Conservation (phyloP, 2,329 filamentous ascomycete species). For the Aspergillus ustus region DNA sequence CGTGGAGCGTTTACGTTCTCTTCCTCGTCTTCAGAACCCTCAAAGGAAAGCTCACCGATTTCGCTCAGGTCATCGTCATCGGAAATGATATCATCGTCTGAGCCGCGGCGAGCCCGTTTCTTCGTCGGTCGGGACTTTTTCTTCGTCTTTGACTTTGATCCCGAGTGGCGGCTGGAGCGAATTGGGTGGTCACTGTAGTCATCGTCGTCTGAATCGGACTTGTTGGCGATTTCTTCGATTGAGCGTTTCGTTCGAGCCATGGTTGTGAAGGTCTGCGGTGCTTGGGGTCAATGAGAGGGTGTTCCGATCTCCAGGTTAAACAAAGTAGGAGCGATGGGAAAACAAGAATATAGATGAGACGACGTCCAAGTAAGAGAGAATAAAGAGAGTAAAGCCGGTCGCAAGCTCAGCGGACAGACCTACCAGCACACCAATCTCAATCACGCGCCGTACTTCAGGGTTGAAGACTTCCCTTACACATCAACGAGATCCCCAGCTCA, state of each 20-base stretch:
- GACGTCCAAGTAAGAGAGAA: background rate
- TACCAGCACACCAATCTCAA: background rate
- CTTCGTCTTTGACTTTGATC: constrained; percentile 36
- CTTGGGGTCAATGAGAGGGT: background rate
- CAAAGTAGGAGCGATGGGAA: background rate
- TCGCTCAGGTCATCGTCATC: constrained; percentile 46
- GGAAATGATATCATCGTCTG: constrained; percentile 49
- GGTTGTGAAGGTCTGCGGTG: background rate
- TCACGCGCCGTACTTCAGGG: background rate
- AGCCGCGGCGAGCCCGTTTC: constrained; percentile 50
- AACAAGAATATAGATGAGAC: background rate
- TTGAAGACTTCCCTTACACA: background rate
- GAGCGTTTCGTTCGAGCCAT: constrained; percentile 47
- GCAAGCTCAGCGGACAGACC: background rate
- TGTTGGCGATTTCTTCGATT: constrained; percentile 48
- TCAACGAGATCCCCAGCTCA: background rate
- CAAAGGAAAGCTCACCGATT: constrained; percentile 48
- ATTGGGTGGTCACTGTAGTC: constrained; percentile 48
- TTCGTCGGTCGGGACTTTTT: constrained; percentile 40
- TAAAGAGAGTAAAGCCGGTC: background rate
- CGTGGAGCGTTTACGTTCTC: constrained; percentile 51
- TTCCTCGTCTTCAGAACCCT: constrained; percentile 53
- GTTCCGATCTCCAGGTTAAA: background rate
- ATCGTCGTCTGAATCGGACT: constrained; percentile 51
- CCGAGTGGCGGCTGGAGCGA: constrained; percentile 33